Evolutionary conservation across 345 rosid species (phyloP), one percentile per base, ranked within the genome.

Genomic region (Atalantia buxifolia): DNA sequence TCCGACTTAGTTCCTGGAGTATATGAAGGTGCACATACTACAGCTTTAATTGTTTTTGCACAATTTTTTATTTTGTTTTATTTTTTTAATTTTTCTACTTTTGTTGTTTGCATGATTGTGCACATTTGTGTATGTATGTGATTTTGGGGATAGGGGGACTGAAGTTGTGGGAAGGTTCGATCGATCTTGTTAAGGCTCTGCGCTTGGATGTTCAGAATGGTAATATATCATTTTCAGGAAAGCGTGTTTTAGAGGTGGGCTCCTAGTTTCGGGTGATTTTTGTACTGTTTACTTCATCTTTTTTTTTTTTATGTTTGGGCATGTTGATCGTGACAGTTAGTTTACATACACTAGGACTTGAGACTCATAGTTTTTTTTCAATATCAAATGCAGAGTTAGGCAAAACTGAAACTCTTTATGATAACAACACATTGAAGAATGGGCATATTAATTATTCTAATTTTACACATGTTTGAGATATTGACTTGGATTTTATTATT

Each of bases 111-210:
- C 9, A 19, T 63, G 12, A 10, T 28, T 40, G 28, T n/a, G n/a
- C 45, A 0, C 59, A 6, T 83, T 9, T 50, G 9, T 24, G 42
- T 38, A 53, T 50, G 2, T 12, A 10, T 45, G n/a, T 72, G 8
- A 33, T 63, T 78, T 38, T 40, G 35, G 36, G 63, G 67, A 38
- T 80, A 96, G 99, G 99, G 0, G 99, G 99, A 48, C 88, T 96
- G 72, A 96, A 96, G 87, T 91, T 96, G 48, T 94, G 99, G 98
- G 99, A 96, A 86, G 97, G 98, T 67, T 96, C 99, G 14, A 69
- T 94, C 28, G 99, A 96, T 89, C 97, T 96, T 73, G 90, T 94
- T 48, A 91, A 87, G 84, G 89, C 97, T 81, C 91, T 94, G 27
- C 90, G 78, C 28, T 79, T 89, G 1, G 93, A 92, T 74, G 79